phyloP scores from a whole-genome alignment of 2,329 filamentous ascomycete genomes.

The Fusarium sp. region DNA sequence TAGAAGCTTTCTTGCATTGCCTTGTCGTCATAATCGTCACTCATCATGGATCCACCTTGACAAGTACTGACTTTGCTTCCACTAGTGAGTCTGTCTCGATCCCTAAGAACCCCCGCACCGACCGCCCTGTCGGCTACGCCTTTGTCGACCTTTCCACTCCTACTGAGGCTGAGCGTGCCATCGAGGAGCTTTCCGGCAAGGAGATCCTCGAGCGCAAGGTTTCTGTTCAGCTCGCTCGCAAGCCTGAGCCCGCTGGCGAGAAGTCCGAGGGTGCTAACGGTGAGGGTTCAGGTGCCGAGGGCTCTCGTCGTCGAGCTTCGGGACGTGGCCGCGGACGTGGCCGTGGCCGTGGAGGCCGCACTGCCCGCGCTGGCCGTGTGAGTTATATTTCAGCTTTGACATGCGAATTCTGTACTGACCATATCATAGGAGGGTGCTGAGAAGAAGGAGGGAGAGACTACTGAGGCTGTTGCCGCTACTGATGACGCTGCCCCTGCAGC shows the following conservation, averaged over 20 bases:
- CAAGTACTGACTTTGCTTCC: slow-evolving; percentile 46
- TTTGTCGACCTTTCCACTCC: slow-evolving; percentile 98
- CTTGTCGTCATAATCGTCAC: neutral
- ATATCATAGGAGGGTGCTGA: slow-evolving; percentile 51
- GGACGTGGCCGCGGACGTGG: slow-evolving; percentile 76
- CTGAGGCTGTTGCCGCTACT: slow-evolving; percentile 57
- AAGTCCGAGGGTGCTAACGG: slow-evolving; percentile 80
- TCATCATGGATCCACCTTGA: neutral
- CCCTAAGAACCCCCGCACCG: slow-evolving; percentile 98
- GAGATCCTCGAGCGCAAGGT: slow-evolving; percentile 99
- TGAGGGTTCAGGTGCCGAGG: slow-evolving; percentile 79
- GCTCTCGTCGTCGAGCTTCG: slow-evolving; percentile 71
- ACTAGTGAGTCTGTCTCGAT: slow-evolving; percentile 96
- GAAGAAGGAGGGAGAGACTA: slow-evolving; percentile 60
- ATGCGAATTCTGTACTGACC: slow-evolving; percentile 17
- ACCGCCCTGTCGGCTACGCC: slow-evolving; percentile 97
- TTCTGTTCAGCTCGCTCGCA: slow-evolving; percentile 97
- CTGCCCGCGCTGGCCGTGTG: slow-evolving; percentile 68
- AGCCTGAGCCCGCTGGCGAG: slow-evolving; percentile 88
- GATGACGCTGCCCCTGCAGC: slow-evolving; percentile 59
- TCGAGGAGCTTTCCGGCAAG: slow-evolving; percentile 94
- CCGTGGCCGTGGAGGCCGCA: slow-evolving; percentile 76
- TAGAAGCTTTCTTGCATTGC: neutral
- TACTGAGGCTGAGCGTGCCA: slow-evolving; percentile 93
- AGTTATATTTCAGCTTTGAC: slow-evolving; percentile 32